Evolutionary conservation across 345 rosid genomes (phyloP).

Genomic region (Anacardium occidentale): DNA sequence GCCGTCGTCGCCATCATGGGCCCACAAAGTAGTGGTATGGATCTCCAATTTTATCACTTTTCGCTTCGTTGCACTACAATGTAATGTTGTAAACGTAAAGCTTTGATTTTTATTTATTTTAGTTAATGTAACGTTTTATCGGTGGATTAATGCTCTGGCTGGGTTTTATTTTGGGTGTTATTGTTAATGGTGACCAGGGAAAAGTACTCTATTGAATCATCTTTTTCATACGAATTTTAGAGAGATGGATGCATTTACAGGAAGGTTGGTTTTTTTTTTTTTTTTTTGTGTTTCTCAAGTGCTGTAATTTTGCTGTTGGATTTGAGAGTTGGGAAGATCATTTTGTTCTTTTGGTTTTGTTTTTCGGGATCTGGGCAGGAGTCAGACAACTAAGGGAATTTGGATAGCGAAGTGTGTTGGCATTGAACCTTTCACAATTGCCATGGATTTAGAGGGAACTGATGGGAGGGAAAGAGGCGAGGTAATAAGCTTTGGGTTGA

Average conservation of each 20-base stretch:
- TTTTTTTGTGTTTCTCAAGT: neutral
- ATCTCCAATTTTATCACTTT: neutral
- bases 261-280: slow-evolving; percentile 64
- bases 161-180: neutral
- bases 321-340: neutral
- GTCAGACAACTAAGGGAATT: slow-evolving; percentile 76
- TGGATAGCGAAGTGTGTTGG: slow-evolving; percentile 74
- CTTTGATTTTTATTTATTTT: too few relatives aligned
- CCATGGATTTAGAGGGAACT: slow-evolving; percentile 82
- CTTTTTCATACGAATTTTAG: slow-evolving; percentile 66
- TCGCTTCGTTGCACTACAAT: too few relatives aligned
- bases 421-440: slow-evolving; percentile 69
- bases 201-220: slow-evolving; percentile 78
- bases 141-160: neutral
- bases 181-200: slow-evolving; percentile 36
- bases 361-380: slow-evolving; percentile 35
- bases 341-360: neutral
- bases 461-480: slow-evolving; percentile 87
- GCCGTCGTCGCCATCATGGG: slow-evolving; percentile 88
- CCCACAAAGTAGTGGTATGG: slow-evolving; percentile 79
- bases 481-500: slow-evolving; percentile 35
- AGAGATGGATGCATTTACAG: slow-evolving; percentile 74
- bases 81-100: too few relatives aligned
- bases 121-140: too few relatives aligned
- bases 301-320: neutral